Evolutionary conservation across 352 stramenopile species (phyloP), one percentile per base, ranked within the genome.

Genomic region (Globisporangium carolinianum): DNA sequence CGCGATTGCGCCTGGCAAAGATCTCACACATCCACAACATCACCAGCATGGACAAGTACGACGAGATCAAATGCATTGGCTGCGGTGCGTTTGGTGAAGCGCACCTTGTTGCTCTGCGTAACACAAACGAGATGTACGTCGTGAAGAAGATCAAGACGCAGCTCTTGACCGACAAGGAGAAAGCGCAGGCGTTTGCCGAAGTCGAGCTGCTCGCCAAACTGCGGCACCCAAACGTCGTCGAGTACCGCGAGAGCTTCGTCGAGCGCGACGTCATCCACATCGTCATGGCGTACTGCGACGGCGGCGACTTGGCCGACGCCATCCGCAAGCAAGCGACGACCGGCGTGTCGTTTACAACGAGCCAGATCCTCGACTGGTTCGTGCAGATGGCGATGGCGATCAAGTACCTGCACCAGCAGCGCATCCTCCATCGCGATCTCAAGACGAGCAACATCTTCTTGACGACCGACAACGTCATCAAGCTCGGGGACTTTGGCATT

Each of bases 261-360:
- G 57, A 74, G 47, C 66, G 76, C 51, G 79, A 89, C 51, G 75
- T 91, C 17, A 76, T 98, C 56, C 95, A 95, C 65, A 97, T 98
- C 60, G 87, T 96, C 54, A 98, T 98, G 94, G 87, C 89, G 35
- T 98, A 98, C 63, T 98, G 91, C 63, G 94, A 98, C 68, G 90
- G 92, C 18, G 89, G 89, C 7, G 88, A 97, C 64, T 66, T 93
- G 52, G 72, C 83, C 0, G 73, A 62, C 4, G 73, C 75, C 46
- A 87, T 93, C 53, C 78, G 84, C 47, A 65, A 76, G 41, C 77
- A 77, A 60, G 69, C 76, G 8, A 37, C 59, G 0, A 61, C 43
- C 15, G 45, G 67, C 55, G 72, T 67, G 6, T 88, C 83, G 61
- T 90, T 93, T 51, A 61, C 74, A 50, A 76, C 76, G 1, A 61